phyloP scores from a whole-genome alignment of 805 yeast genomes.

The Yarrowia sp. region DNA sequence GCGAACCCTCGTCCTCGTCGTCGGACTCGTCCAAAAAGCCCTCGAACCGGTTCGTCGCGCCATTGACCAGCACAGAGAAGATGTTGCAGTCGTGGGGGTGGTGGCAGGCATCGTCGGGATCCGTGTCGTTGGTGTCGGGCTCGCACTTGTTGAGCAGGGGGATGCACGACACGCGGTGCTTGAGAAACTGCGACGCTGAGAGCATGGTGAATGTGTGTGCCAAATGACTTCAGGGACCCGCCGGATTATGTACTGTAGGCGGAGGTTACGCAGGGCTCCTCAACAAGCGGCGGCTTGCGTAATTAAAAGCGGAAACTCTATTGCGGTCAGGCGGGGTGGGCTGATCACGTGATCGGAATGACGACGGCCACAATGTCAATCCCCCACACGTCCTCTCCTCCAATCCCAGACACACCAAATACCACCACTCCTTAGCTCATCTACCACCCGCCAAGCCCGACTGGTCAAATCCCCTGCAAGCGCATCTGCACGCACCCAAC shows the following conservation, averaged over 20 bases:
- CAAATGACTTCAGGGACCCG: too few relatives aligned
- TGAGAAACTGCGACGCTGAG: conserved; percentile 19
- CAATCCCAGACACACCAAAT: background rate
- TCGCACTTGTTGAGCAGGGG: background rate
- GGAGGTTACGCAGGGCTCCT: background rate
- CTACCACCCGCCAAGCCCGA: too few relatives aligned
- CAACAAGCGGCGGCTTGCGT: background rate
- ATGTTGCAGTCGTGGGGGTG: conserved; percentile 10
- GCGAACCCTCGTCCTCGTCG: background rate
- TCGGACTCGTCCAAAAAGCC: background rate
- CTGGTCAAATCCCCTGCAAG: too few relatives aligned
- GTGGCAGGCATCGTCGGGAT: background rate
- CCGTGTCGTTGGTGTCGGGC: background rate
- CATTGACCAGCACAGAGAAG: conserved; percentile 6
- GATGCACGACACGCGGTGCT: background rate
- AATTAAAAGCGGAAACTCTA: background rate
- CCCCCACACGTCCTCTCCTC: too few relatives aligned
- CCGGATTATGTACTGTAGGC: background rate
- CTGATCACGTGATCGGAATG: background rate
- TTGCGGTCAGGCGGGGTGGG: background rate
- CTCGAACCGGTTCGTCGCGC: background rate
- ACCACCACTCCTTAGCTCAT: background rate
- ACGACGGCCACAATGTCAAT: background rate
- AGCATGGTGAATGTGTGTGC: background rate
- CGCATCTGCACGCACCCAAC: background rate